Evolutionary conservation across 2,329 filamentous ascomycete genomes (phyloP), one percentile per base, ranked within the genome.

Genomic region (Pochonia chlamydosporia): DNA sequence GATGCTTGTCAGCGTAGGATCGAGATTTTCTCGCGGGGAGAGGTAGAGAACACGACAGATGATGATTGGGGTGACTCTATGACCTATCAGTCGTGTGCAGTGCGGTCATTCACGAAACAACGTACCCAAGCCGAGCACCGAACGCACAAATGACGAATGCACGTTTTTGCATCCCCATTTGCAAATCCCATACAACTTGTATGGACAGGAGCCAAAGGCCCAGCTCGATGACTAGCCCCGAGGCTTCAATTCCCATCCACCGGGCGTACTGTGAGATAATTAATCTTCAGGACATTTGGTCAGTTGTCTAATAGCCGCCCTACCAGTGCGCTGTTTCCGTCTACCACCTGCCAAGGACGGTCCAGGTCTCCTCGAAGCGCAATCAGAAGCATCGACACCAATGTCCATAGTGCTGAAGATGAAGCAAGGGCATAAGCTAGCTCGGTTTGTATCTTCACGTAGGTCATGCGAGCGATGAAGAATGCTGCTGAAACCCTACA

Each of bases 101-200:
- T 24, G 16, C 10, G 24, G 20, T 5, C 28, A 10, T 7, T 13
- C 7, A 25, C 4, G 40, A 24, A 20, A 5, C 23, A 43, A 1
- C 40, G 20, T 33, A 48, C 46, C 40, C 40, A 11, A 47, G 24
- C 18, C 48, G 50, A n/a, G 49, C 41, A 23, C 44, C 48, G 24
- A 52, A 52, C 5, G 42, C 48, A 33, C 30, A 36, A 5, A 50
- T n/a, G 13, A 52, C 46, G 18, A 50, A 43, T 11, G 36, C 20
- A 21, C 48, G 48, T 13, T 41, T 40, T 13, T 36, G 25, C 13
- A 7, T 35, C 11, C 37, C 44, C 43, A 52, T 47, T 14, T 50
- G 37, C 25, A 52, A n/a, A 1, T 44, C 31, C 44, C 44, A 48
- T 21, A 52, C 40, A 16, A 52, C 44, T 21, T 48, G 44, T 25